phyloP scores from a whole-genome alignment of 2,329 filamentous ascomycete species.

The Volutella citrinella region DNA sequence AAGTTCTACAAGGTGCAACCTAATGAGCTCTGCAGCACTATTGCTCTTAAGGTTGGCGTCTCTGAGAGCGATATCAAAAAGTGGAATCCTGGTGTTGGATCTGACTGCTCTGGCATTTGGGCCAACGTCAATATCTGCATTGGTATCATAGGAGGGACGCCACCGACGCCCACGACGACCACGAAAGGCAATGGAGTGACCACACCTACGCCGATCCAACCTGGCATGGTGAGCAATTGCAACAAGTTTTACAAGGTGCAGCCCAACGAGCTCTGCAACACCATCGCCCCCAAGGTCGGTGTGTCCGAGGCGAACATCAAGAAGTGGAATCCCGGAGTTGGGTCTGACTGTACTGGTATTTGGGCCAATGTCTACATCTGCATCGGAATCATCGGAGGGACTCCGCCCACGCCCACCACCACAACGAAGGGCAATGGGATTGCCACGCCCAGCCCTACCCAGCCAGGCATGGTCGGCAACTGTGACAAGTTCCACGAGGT shows the following conservation, averaged over 20 bases:
- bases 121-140: background rate
- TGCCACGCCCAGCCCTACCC: constrained; percentile 7
- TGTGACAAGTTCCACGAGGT: constrained; percentile 13
- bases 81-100: constrained; percentile 9
- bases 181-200: background rate
- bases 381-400: background rate
- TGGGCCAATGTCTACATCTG: background rate
- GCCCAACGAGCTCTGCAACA: background rate
- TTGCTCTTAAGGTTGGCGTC: constrained; percentile 8
- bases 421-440: background rate
- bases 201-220: constrained; percentile 10
- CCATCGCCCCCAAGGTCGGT: constrained; percentile 4
- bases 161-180: background rate
- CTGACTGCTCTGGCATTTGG: constrained; percentile 1
- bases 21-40: background rate
- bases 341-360: constrained; percentile 1
- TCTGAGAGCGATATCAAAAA: constrained; percentile 1
- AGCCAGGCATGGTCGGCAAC: constrained; percentile 12
- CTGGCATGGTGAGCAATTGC: constrained; percentile 13
- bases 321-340: constrained; percentile 9
- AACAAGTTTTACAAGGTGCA: constrained; percentile 10
- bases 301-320: constrained; percentile 5
- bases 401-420: background rate
- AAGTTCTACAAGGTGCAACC: constrained; percentile 6
- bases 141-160: background rate